Evolutionary conservation across 2,329 filamentous ascomycete species (phyloP), one percentile per base, ranked within the genome.

Genomic region (Colletotrichum tropicale): DNA sequence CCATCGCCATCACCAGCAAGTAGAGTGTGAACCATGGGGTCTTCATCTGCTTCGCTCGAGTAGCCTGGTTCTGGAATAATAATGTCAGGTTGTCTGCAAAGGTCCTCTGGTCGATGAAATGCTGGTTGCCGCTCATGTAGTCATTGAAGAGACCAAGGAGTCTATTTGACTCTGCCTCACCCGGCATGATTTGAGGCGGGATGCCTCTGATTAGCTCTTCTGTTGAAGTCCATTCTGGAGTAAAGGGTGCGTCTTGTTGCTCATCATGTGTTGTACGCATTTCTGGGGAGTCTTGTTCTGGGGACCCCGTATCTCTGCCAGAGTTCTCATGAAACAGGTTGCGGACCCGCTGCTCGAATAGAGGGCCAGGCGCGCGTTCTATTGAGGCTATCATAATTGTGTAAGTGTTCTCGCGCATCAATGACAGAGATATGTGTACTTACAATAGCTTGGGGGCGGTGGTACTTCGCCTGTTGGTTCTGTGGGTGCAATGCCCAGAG

Each of bases 1-100:
- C 81, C 62, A 82, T 80, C 8, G 81, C 80, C 80, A 82, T 81
- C 6, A 82, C 80, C 18, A 82, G 55, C 2, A 82, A 62, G 56
- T 82, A 82, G 28, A 81, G 76, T 0, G 76, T 79, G 43, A 80
- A 82, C 80, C 80, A 82, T 3, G 74, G 74, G 0, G 78, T 78
- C 12, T 76, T 77, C 58, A 78, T 70, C 71, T 80, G 79, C 12
- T 78, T 76, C 2, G 73, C 65, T 4, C 74, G 70, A 7, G 74
- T 68, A 10, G 74, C 64, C 10, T 80, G 80, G 5, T 69, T 80
- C 58, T 79, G 76, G n/a, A 79, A 82, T 3, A 82, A 56, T 15
- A 80, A 60, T 13, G 78, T 78, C 58, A 82, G 55, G 6, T 77
- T 77, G 38, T 82, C 81, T 1, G 77, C 75, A 56, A 82, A 82